Evolutionary conservation across 139 green algal genomes (phyloP), one percentile per base, ranked within the genome.

Genomic region (Chlamydomonas sp.): DNA sequence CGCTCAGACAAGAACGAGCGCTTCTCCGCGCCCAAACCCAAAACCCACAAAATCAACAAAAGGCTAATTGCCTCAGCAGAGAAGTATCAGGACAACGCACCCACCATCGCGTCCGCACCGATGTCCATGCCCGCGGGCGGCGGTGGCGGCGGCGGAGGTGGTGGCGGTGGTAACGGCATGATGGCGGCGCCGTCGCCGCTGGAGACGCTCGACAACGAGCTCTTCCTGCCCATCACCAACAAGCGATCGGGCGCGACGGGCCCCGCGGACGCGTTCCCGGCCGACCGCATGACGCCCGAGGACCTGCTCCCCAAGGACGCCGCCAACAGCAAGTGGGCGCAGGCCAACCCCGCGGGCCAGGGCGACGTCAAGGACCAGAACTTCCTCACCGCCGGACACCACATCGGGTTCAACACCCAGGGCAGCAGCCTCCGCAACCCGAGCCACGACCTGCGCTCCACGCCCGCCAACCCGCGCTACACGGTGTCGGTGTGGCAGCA

Each of bases 391-490:
- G 48, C 67, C 3, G 67, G 67, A 31, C 50, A 62, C 37, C 67
- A 66, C 67, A 26, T 73, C 49, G 67, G 67, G n/a, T n/a, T 73
- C 49, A 59, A 73, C 67, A 73, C 67, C 2, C 29, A 57, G 2
- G 67, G 67, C 13, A 35, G 65, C 31, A 63, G 39, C 39, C 49
- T 73, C 31, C 47, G 67, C 30, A 73, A 73, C 49, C 16, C 67
- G 22, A 66, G 35, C 49, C 67, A 50, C 5, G 43, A 73, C 20
- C 29, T 73, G 3, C 67, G 49, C 3, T 73, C 67, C 2, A 30
- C 43, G 13, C 48, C 49, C 4, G 3, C 34, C 34, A 73, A 73
- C 67, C 67, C 67, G 33, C 47, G 34, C 31, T 33, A 50, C 29
- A 38, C 28, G 1, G 49, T 73, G 2, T 33, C 10, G 31, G 35